Percentiles rank a stretch among this genome's conserved stretches.
phyloP scores from a whole-genome alignment of 1,139 yeast species.

The Eremothecium sinecaudum region DNA sequence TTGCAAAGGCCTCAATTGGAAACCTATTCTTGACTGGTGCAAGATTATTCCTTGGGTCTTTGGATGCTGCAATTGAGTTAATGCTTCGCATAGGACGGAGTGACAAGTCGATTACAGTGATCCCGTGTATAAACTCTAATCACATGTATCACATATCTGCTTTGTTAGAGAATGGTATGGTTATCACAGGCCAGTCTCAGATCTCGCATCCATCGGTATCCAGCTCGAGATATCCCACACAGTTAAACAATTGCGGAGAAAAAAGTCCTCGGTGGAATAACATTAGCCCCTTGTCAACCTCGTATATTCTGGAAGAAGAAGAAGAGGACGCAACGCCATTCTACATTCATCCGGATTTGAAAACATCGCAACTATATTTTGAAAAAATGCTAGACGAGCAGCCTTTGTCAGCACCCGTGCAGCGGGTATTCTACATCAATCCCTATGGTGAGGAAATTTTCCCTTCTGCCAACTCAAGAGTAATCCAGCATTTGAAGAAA shows the following conservation, averaged over 20 bases:
- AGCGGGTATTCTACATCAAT: slow-evolving; percentile 67
- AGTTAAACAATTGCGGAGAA: background rate
- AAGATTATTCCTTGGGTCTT: slow-evolving; percentile 68
- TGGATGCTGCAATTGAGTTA: slow-evolving; percentile 76
- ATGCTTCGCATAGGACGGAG: slow-evolving; percentile 60
- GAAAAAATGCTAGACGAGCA: slow-evolving; percentile 43
- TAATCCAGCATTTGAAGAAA: slow-evolving; percentile 41
- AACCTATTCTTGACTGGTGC: slow-evolving; percentile 78
- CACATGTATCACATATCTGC: slow-evolving; percentile 87
- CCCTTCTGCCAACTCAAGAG: slow-evolving; percentile 65
- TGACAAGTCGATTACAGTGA: slow-evolving; percentile 44
- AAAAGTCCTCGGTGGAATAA: slow-evolving; percentile 1
- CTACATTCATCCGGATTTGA: slow-evolving; percentile 64
- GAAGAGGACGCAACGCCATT: slow-evolving; percentile 52
- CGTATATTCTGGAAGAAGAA: slow-evolving; percentile 26
- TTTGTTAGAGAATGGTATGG: slow-evolving; percentile 50
- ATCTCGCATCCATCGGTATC: slow-evolving; percentile 64
- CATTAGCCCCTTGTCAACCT: slow-evolving; percentile 4
- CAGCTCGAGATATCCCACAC: slow-evolving; percentile 1
- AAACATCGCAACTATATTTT: slow-evolving; percentile 65
- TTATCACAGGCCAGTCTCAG: slow-evolving; percentile 89
- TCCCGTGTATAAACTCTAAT: slow-evolving; percentile 78
- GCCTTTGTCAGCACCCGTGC: slow-evolving; percentile 68
- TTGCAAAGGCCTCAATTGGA: slow-evolving; percentile 75
- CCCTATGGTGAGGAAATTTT: slow-evolving; percentile 84